A percentile compares a stretch with the other conserved stretches of the same genome.
These are phyloP conservation scores for Coniochaeta ligniaria DNA, from an alignment of 2,329 filamentous ascomycete genomes.

Conservation along the genomic window DNA sequence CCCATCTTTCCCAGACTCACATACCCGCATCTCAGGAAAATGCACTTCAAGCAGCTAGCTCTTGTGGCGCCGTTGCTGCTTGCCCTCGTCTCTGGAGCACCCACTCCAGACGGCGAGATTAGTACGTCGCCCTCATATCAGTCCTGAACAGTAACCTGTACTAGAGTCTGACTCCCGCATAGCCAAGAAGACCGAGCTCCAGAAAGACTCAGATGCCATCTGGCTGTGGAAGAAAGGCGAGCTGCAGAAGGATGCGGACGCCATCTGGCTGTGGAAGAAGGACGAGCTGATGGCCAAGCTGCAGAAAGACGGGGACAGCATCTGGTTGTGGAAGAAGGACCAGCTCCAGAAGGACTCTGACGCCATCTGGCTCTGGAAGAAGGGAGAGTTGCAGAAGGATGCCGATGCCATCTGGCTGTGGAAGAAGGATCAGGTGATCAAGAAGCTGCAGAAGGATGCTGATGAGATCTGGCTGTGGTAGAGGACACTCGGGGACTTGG, in stretches of 20 bases:
- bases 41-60: constrained; percentile 12
- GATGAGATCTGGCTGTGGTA: neutral
- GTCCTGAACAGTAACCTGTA: constrained; percentile 5
- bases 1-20: neutral
- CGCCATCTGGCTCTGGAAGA: constrained; percentile 11
- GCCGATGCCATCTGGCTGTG: constrained; percentile 1
- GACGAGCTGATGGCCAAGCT: neutral
- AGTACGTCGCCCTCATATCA: constrained; percentile 8
- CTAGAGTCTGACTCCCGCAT: constrained; percentile 1
- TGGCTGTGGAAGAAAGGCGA: constrained; percentile 13
- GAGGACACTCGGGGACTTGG: neutral
- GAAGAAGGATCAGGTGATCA: neutral
- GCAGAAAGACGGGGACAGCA: neutral
- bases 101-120: constrained; percentile 5
- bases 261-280: constrained; percentile 2
- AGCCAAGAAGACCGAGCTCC: constrained; percentile 6
- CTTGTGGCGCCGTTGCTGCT: constrained; percentile 9
- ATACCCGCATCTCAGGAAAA: constrained; percentile 4
- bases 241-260: constrained; percentile 1
- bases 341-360: constrained; percentile 6
- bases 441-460: neutral
- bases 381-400: constrained; percentile 2
- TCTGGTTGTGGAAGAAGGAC: constrained; percentile 1
- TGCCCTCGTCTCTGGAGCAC: constrained; percentile 10
- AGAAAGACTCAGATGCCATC: constrained; percentile 11